Evolutionary conservation across 2,329 filamentous ascomycete genomes (phyloP), one percentile per base, ranked within the genome.

Genomic region (Stagonosporopsis vannaccii): DNA sequence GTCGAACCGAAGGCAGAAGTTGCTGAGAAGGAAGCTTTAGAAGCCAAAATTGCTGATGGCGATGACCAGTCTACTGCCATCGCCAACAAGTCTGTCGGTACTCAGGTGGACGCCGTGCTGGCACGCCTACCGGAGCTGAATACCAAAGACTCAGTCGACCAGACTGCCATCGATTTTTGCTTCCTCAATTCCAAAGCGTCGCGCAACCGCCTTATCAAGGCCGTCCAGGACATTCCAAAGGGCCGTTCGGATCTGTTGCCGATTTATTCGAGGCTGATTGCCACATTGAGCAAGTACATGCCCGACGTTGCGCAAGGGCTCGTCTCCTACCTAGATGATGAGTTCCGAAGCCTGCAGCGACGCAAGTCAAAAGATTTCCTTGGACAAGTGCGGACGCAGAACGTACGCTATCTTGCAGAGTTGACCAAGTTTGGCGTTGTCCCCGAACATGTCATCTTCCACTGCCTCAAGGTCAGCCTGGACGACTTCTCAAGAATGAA

Each of bases 401-500:
- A 98, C 72, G 93, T 98, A 61, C 91, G 96, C n/a, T 99, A 99
- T 74, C 86, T 99, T 46, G 93, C 95, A 7, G 95, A 99, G 77
- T 80, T 99, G 71, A 99, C 95, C 56, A 99, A 99, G 73, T 99
- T 99, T 71, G 94, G 95, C 28, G 92, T 97, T 28, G 95, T 99
- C 8, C 95, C 96, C 0, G 95, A 99, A 75, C 95, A 99, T 76
- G 94, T 99, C 62, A 96, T 99, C 50, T 99, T 99, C 72, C 95
- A 99, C 72, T 99, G 95, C 73, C 86, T 99, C 67, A 99, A 97
- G 76, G 94, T 99, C 74, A 96, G 94, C 65, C 80, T 99, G 25
- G 95, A 99, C 69, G 95, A 99, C 71, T 99, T 99, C 72, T 97
- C 95, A 2, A 87, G 94, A 59, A 97, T 97, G 90, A 99, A 99